Evolutionary conservation across 129 eudicot genomes (phyloP).

Genomic region (carrot (Daucus carota)): DH1_v3.0 NC_030383.2:44359001-44359500

Average conservation of each 20-base stretch:
- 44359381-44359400: slow-evolving; percentile 57
- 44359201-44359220: background rate
- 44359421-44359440: slow-evolving; percentile 93
- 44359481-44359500: slow-evolving; percentile 86
- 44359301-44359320: background rate
- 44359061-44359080: background rate
- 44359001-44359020: background rate
- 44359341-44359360: background rate
- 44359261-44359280: background rate
- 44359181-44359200: background rate
- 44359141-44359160: background rate
- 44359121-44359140: background rate
- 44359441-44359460: slow-evolving; percentile 86
- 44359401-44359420: slow-evolving; percentile 88
- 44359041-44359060: background rate
- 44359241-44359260: background rate
- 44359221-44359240: background rate
- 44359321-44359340: background rate
- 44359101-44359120: background rate
- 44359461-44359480: slow-evolving; percentile 67
- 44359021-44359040: background rate
- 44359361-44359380: background rate
- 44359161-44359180: background rate
- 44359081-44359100: background rate
- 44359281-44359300: background rate